A percentile compares a stretch with the other conserved stretches of the same genome.
These are phyloP conservation scores for Catunica adiposa DNA, from an alignment of 2,329 filamentous ascomycete genomes.

Conservation along the genomic window DNA sequence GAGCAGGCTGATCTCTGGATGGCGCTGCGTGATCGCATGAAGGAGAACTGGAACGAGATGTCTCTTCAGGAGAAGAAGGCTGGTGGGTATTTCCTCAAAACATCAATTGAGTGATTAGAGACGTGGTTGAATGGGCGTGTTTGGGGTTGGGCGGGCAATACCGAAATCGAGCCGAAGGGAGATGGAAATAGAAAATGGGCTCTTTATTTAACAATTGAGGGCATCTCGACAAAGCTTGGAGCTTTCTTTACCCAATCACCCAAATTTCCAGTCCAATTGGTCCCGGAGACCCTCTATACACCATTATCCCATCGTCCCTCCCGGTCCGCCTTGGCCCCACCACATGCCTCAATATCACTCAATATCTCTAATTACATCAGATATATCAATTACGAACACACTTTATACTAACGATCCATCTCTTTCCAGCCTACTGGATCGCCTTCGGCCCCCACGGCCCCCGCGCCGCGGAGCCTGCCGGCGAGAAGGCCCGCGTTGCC, in stretches of 20 bases:
- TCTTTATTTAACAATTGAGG: neutral
- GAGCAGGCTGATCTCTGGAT: slow-evolving; percentile 99
- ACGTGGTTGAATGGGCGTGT: neutral
- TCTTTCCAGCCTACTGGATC: slow-evolving; percentile 82
- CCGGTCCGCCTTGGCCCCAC: too few species aligned
- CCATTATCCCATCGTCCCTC: too few species aligned
- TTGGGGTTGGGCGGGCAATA: neutral
- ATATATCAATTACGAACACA: neutral
- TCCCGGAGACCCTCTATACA: too few species aligned
- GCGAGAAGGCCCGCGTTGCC: slow-evolving; percentile 66
- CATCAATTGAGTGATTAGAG: neutral
- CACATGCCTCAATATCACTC: neutral
- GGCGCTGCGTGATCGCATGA: slow-evolving; percentile 95
- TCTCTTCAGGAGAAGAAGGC: slow-evolving; percentile 98
- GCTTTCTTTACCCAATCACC: neutral
- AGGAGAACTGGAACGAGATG: slow-evolving; percentile 89
- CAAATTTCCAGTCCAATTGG: neutral
- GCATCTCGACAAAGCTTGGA: neutral
- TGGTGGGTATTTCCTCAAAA: slow-evolving; percentile 43
- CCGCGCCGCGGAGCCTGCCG: slow-evolving; percentile 65
- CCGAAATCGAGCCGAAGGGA: slow-evolving; percentile 5
- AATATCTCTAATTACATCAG: neutral
- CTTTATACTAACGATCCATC: neutral
- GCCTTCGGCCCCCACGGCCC: slow-evolving; percentile 94
- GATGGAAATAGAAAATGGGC: neutral